Evolutionary conservation across 75 land plant species (phyloP), one percentile per base, ranked within the genome.

Genomic region (Chamaecyparis obtusa): DNA sequence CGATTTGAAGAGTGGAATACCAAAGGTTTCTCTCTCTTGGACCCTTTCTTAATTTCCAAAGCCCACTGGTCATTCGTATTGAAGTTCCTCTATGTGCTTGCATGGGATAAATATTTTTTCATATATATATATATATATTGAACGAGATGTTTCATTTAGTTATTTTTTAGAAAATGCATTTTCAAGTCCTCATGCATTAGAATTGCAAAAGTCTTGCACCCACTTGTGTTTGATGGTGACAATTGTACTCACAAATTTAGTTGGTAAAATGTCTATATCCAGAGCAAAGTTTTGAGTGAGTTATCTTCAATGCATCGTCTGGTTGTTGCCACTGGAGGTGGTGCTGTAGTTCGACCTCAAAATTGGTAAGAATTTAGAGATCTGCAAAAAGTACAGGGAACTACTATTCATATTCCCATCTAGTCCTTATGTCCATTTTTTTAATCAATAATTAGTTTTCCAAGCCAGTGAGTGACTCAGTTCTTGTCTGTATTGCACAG

Each of bases 281-380:
- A 98, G 99, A 97, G 93, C 84, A 90, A 94, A 90, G 99, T 91
- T 35, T 88, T 98, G 56, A 57, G 81, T 80, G 83, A 94, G 30
- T 91, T 97, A 84, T 97, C 97, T 43, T 71, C 78, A 16, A 92
- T 91, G 93, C 91, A 78, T 54, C 92, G 87, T 1, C 60, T 95
- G 60, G 99, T 98, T 36, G 93, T 97, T 88, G 97, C 99, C n/a
- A 98, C 99, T 60, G 99, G 99, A 35, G 99, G 99, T 79, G 98
- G 99, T 88, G 99, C 95, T 54, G 99, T 98, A 13, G 86, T 92
- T 11, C 89, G 97, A 87, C 94, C 94, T 14, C 87, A 91, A 60
- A 96, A 95, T 86, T 94, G 97, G 97, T 91, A 85, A 30, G 27
- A 8, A 46, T 78, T 57, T 46, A 37, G 81, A 27, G 48, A 81